Evolutionary conservation across 805 yeast species (phyloP), one percentile per base, ranked within the genome.

Genomic region (Cyberlindnera sargentensis): DNA sequence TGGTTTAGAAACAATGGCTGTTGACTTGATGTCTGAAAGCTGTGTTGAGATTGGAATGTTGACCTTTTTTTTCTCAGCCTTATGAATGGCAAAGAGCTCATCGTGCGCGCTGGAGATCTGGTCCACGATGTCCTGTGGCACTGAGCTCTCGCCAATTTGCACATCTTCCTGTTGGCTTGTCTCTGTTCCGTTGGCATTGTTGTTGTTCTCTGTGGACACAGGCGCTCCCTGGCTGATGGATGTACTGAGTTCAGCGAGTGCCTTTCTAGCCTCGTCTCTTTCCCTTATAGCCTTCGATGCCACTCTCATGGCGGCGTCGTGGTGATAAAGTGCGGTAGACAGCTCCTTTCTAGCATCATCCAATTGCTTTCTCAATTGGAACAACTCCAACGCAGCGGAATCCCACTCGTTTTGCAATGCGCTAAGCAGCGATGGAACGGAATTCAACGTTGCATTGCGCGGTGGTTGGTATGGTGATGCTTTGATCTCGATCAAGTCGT

Each of bases 361-460:
- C 33, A 89, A 68, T 52, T 84, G 88, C 58, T 85, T 84, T 47
- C 93, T 72, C 48, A 90, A 66, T 34, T 80, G 75, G 56, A 87
- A 88, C 23, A 84, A 71, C 56, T 91, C 97, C 41, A 90, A 66
- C 28, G 91, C 85, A 36, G 86, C 60, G 0, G 96, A 77, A 57
- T 90, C 97, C 89, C 95, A 90, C 62, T 89, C 96, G 47, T 82
- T 78, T 59, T 90, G 96, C 48, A 90, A 77, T 2, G 84, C 68
- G 3, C 86, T 70, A 40, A 90, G 67, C 53, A 90, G 63, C 4
- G 85, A 70, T 0, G 98, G 98, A 29, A 90, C 85, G 0, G 95
- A 84, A 24, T 80, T 75, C 46, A 68, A 56, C 0, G 73, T 66
- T 1, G 84, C 69, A 8, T 70, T 76, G 50, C 60, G 64, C 43